Evolutionary conservation across 2,329 filamentous ascomycete genomes (phyloP).

Genomic region (Chaetomium olivaceum): DNA sequence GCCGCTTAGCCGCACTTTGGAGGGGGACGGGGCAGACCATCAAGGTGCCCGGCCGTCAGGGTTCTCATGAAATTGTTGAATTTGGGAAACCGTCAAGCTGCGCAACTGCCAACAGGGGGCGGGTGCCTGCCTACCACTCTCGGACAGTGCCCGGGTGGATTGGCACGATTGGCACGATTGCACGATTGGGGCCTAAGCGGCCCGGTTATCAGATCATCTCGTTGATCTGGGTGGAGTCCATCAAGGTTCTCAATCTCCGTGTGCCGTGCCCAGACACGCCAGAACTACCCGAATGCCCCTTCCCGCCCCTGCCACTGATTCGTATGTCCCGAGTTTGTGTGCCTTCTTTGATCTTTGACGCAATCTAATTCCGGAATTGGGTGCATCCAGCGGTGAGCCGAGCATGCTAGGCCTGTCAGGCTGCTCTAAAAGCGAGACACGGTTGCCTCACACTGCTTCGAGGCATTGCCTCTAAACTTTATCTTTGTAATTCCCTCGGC

Average conservation of each 20-base stretch:
- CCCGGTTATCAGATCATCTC: constrained; percentile 12
- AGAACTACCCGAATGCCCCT: not conserved
- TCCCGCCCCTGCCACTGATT: constrained; percentile 2
- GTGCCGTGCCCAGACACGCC: not conserved
- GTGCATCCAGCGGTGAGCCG: constrained; percentile 2
- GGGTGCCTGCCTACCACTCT: not conserved
- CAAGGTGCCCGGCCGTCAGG: constrained; percentile 28
- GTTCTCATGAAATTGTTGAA: constrained; percentile 19
- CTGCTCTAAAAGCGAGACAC: constrained; percentile 8
- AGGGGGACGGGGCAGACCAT: constrained; percentile 3
- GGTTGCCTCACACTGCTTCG: not conserved
- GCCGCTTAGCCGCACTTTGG: no score
- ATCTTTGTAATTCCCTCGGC: not conserved
- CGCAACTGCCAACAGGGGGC: not conserved
- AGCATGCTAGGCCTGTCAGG: not conserved
- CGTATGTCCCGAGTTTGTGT: not conserved
- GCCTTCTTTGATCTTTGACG: not conserved
- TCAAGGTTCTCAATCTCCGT: constrained; percentile 27
- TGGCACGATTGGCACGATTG: no score
- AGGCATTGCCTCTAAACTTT: not conserved
- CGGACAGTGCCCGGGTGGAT: no score
- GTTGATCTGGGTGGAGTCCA: constrained; percentile 17
- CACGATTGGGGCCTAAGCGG: not conserved
- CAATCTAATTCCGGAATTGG: constrained; percentile 9
- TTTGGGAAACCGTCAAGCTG: constrained; percentile 5